Percentiles rank a stretch among this genome's conserved stretches.
Evolutionary conservation across 148 eudicot genomes (phyloP).

Genomic region (Vaccinium vitisidaea): DNA sequence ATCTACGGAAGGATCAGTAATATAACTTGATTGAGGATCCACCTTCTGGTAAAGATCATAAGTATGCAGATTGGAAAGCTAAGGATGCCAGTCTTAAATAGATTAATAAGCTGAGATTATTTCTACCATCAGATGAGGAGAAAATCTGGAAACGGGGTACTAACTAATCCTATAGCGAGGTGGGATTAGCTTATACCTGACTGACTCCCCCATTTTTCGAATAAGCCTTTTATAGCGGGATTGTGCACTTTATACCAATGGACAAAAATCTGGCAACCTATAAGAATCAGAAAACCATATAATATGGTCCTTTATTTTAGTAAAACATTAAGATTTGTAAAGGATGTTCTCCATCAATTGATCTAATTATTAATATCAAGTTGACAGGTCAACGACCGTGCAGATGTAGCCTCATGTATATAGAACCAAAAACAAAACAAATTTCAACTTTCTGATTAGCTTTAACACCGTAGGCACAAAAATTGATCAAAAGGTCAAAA

Average conservation of each 20-base stretch:
- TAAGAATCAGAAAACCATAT: background rate
- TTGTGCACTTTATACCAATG: background rate
- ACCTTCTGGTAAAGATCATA: background rate
- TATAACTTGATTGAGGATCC: background rate
- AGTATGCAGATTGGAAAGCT: background rate
- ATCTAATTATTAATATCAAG: background rate
- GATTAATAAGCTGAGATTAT: background rate
- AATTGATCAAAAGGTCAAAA: background rate
- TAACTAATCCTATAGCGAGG: background rate
- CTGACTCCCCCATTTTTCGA: background rate
- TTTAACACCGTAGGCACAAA: background rate
- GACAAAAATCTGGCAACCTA: background rate
- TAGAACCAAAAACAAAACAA: background rate
- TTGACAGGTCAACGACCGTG: background rate
- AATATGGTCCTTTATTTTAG: background rate
- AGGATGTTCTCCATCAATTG: background rate
- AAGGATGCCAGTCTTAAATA: background rate
- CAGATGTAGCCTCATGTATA: background rate
- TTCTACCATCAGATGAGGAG: background rate
- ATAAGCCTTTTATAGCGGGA: background rate
- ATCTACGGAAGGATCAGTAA: background rate
- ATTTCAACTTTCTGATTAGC: background rate
- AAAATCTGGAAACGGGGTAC: background rate
- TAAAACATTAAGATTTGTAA: background rate
- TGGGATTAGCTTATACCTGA: background rate